Percentiles rank a stretch among this genome's conserved stretches.
phyloP scores from a whole-genome alignment of 2,329 filamentous ascomycete genomes.

The Calycina marina region DNA sequence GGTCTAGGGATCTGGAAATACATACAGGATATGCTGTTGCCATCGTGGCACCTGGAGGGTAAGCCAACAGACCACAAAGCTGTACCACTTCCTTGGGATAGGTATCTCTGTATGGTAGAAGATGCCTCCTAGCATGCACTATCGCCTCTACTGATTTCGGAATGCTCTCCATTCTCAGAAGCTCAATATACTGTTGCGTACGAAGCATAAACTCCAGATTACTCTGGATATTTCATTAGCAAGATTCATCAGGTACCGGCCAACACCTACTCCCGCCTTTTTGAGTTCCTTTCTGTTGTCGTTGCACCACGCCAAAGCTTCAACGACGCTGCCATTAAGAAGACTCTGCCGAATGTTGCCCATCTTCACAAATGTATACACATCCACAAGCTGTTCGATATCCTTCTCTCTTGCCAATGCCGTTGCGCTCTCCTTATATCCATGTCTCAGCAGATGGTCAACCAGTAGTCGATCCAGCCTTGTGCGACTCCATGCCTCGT shows the following conservation, averaged over 20 bases:
- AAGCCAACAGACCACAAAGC: constrained; percentile 70
- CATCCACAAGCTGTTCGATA: constrained; percentile 72
- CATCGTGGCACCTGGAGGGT: constrained; percentile 41
- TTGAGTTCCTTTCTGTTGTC: constrained; percentile 89
- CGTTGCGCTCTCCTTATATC: constrained; percentile 64
- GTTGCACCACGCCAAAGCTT: constrained; percentile 78
- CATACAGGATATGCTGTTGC: constrained; percentile 46
- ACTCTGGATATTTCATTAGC: constrained; percentile 34
- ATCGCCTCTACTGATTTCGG: constrained; percentile 62
- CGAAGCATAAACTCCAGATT: constrained; percentile 87
- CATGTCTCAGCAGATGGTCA: constrained; percentile 80
- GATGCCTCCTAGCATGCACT: constrained; percentile 66
- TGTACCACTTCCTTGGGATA: constrained; percentile 55
- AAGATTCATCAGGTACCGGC: too few relatives aligned
- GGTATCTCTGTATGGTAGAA: constrained; percentile 53
- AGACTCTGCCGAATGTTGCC: constrained; percentile 64
- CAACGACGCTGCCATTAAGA: constrained; percentile 52
- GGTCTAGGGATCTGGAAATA: too few relatives aligned
- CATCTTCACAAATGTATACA: constrained; percentile 76
- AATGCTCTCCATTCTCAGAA: constrained; percentile 54
- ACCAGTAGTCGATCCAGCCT: constrained; percentile 74
- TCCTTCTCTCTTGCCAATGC: constrained; percentile 60
- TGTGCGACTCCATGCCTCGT: constrained; percentile 76
- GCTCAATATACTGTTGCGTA: constrained; percentile 87
- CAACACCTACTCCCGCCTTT: constrained; percentile 58